Evolutionary conservation across 257 asterid genomes (phyloP), one percentile per base, ranked within the genome.

Genomic region (Mentha longifolia): DNA sequence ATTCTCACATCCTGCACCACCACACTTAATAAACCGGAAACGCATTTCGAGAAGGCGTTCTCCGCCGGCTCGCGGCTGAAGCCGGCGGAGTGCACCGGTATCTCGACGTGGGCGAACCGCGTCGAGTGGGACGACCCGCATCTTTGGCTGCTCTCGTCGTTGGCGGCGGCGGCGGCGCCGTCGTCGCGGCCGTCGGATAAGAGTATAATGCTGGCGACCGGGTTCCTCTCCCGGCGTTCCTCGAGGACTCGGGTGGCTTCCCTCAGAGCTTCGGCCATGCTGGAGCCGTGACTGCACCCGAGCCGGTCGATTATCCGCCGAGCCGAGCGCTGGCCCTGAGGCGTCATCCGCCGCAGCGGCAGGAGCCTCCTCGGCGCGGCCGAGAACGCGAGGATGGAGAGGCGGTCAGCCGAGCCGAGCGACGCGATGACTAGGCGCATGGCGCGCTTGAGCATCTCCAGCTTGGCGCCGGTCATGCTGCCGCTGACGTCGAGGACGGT

Each of bases 381-480:
- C 22, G 99, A 78, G 65, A 89, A 91, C 0, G 92, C 79, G 25
- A 91, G 80, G 9, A 94, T 70, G 0, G 93, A 94, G 61, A 94
- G 96, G 47, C 99, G 95, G 71, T 94, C 99, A 28, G 89, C 83
- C 28, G 97, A 85, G 88, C 95, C 82, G 77, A 94, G 92, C 0
- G 99, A 94, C 9, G 97, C 90, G 75, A 94, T 77, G 49, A 94
- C 97, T 50, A 94, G 56, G 1, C 90, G 86, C 95, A 94, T 87
- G 64, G 99, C 91, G 57, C 97, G 83, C 78, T 94, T 91, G 39
- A 91, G 75, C 99, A 91, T 89, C 71, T 91, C 92, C 17, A 94
- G 86, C 89, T 94, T 94, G 20, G 95, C 82, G 7, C 97, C 96
- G 10, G 76, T 74, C 99, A 94, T 94, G 61, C 88, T 86, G 20